Percentiles rank a stretch among this genome's conserved stretches.
Evolutionary conservation across 805 yeast genomes (phyloP).

Genomic region (Blastobotrys mokoenaii): DNA sequence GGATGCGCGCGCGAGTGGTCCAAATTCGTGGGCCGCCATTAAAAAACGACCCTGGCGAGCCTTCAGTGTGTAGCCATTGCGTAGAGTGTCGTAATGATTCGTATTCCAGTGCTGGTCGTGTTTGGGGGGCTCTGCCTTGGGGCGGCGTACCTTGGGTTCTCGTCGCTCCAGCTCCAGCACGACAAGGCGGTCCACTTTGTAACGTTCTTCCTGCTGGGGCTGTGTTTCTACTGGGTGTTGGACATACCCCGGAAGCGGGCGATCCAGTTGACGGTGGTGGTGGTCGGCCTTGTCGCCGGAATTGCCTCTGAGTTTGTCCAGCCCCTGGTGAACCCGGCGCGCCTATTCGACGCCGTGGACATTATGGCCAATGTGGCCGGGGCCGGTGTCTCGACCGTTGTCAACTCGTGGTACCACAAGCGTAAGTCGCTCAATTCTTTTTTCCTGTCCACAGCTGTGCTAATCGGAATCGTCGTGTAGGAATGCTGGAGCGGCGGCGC

Average conservation of each 20-base stretch:
- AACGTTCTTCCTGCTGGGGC: conserved; percentile 30
- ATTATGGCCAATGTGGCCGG: conserved; percentile 33
- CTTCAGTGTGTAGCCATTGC: no score
- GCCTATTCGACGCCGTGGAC: conserved; percentile 31
- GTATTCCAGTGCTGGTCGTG: conserved; percentile 18
- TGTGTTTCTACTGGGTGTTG: conserved; percentile 35
- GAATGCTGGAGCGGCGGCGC: conserved; percentile 23
- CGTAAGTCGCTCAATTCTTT: conserved; percentile 6
- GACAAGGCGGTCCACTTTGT: conserved; percentile 31
- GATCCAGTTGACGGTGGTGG: conserved; percentile 27
- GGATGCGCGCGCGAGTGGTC: no score
- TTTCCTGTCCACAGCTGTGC: no score
- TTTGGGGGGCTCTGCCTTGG: conserved; percentile 14
- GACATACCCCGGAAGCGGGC: conserved; percentile 32
- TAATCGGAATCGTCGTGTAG: no score
- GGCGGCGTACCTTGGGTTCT: conserved; percentile 20
- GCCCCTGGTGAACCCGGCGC: conserved; percentile 18
- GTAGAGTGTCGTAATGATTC: conserved; percentile 1
- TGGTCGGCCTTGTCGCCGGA: conserved; percentile 30
- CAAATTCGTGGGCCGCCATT: no score
- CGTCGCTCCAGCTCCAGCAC: conserved; percentile 29
- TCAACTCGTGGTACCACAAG: conserved; percentile 30
- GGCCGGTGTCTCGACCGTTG: conserved; percentile 24
- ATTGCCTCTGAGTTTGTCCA: conserved; percentile 34
- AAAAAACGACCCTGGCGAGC: no score